A percentile compares a stretch with the other conserved stretches of the same genome.
phyloP scores from a whole-genome alignment of 2,329 filamentous ascomycete species.

The Byssothecium circinans region DNA sequence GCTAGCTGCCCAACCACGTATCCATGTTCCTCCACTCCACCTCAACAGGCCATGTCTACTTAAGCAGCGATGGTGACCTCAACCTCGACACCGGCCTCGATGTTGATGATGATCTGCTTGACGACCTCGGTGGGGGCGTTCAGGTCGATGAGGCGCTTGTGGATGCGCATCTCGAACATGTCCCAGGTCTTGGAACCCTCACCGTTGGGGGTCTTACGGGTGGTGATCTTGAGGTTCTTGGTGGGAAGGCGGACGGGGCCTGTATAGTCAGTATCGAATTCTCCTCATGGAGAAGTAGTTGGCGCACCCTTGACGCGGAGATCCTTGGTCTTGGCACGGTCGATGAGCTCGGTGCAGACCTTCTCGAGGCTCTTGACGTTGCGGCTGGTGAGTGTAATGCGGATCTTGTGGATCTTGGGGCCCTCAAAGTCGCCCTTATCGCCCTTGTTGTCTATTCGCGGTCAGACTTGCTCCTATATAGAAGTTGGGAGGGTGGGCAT shows the following conservation, averaged over 20 bases:
- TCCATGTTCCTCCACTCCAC: slow-evolving; percentile 17
- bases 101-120: slow-evolving; percentile 97
- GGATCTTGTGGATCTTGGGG: slow-evolving; percentile 97
- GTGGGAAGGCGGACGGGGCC: slow-evolving; percentile 93
- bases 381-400: slow-evolving; percentile 94
- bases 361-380: slow-evolving; percentile 68
- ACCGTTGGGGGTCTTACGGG: slow-evolving; percentile 98
- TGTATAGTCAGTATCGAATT: background rate
- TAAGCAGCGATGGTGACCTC: slow-evolving; percentile 91
- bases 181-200: slow-evolving; percentile 99
- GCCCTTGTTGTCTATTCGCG: slow-evolving; percentile 72
- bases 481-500: slow-evolving; percentile 6
- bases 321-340: slow-evolving; percentile 98
- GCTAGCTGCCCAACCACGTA: slow-evolving; percentile 30
- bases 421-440: slow-evolving; percentile 91
- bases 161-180: slow-evolving; percentile 97
- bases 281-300: background rate
- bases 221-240: slow-evolving; percentile 95
- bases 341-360: slow-evolving; percentile 96
- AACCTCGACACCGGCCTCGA: slow-evolving; percentile 90
- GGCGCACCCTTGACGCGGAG: slow-evolving; percentile 80
- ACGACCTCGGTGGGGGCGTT: slow-evolving; percentile 97
- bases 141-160: slow-evolving; percentile 98
- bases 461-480: slow-evolving; percentile 11
- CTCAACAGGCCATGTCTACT: slow-evolving; percentile 21